Base-by-base conservation (phyloP, 495 filamentous ascomycete genomes). In the Aspergillus ostianus region DNA sequence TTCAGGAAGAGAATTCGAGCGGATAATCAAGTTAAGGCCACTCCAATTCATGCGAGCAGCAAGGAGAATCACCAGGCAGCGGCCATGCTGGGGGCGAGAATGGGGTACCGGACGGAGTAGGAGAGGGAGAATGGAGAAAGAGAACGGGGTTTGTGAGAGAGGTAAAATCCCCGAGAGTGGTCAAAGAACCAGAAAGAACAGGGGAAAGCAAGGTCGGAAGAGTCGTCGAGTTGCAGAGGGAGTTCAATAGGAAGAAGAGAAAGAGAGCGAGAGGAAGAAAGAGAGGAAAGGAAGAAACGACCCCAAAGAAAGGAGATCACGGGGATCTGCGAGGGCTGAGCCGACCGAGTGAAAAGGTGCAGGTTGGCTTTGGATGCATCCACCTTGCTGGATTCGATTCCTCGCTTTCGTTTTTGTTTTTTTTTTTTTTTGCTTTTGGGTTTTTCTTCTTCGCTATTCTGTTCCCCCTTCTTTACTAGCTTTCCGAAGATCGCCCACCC, bases 21-120 rank as follows among this genome's bases (percentile, higher is more conserved):
- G 9, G 44, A 26, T 32, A 41, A 36, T 51, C n/a, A 32, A 56
- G 47, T 48, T 26, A 36, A 20, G 46, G 26, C 53, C 63, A 61
- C 59, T 58, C 51, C 36, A 41, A 17, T 41, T 41, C 36, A 41
- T 17, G 47, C 47, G 47, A 20, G 8, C 10, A 15, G 46, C 47
- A 17, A 51, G 50, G 53, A 55, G 59, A 57, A 63, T 60, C 64
- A 53, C 53, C 57, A 67, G 64, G 54, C 61, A 64, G 50, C 50
- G 57, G 56, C 58, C 64, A 67, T 67, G 53, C 54, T 63, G 61
- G 51, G 46, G 53, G 44, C 30, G 12, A 47, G 21, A 36, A 44
- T 47, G 36, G 8, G n/a, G 23, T 4, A 19, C n/a, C n/a, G 19
- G 21, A 26, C 21, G 45, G 44, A 48, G 15, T 4, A 47, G 53